phyloP scores from a whole-genome alignment of 2,329 filamentous ascomycete species.

The Neonectria ditissima region DNA sequence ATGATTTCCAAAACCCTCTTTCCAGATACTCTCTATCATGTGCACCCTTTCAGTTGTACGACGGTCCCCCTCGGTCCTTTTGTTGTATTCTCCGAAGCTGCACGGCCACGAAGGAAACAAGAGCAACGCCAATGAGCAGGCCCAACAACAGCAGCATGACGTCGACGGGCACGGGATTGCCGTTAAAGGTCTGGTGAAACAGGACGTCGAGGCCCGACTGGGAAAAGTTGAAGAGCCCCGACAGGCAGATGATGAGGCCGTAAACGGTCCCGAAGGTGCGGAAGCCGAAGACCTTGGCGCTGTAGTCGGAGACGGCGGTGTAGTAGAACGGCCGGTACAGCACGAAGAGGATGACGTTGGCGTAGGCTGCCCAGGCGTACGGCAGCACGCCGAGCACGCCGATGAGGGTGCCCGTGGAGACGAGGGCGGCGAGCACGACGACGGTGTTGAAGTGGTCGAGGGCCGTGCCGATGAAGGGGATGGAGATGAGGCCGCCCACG shows the following conservation, averaged over 20 bases:
- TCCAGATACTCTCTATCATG: too few relatives aligned
- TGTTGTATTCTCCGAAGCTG: conserved; percentile 51
- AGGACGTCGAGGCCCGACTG: conserved; percentile 84
- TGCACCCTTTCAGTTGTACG: conserved; percentile 23
- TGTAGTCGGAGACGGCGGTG: conserved; percentile 89
- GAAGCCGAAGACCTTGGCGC: conserved; percentile 92
- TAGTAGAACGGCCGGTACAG: conserved; percentile 92
- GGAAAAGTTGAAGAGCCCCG: conserved; percentile 85
- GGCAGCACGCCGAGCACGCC: conserved; percentile 82
- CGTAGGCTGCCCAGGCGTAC: conserved; percentile 76
- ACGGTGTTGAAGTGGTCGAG: conserved; percentile 82
- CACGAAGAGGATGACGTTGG: conserved; percentile 82
- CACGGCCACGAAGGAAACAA: conserved; percentile 75
- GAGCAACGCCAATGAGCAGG: conserved; percentile 69
- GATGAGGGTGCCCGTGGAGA: conserved; percentile 77
- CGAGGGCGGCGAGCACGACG: conserved; percentile 76
- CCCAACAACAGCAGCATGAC: conserved; percentile 72
- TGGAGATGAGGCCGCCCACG: conserved; percentile 83
- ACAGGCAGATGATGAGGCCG: conserved; percentile 87
- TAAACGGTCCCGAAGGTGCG: conserved; percentile 95
- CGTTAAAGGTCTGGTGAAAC: conserved; percentile 77
- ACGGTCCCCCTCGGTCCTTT: conserved; percentile 42
- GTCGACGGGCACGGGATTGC: conserved; percentile 84
- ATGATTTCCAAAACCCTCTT: neutral
- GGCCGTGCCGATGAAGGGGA: conserved; percentile 85